Evolutionary conservation across 164 flowering plant genomes (phyloP), one percentile per base, ranked within the genome.

Genomic region (Vitis riparia): DNA sequence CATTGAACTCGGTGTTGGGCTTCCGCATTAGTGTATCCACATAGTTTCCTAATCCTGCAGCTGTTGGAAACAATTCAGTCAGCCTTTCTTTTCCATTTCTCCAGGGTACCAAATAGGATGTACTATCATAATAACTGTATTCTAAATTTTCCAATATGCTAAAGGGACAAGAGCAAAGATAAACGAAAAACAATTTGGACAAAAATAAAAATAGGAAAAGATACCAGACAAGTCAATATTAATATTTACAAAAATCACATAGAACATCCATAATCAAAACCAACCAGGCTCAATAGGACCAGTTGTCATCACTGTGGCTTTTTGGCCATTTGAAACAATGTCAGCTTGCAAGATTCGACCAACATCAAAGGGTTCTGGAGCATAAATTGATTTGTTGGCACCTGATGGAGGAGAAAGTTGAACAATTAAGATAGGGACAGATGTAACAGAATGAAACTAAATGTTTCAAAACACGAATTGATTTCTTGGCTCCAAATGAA

Each of bases 21-120:
- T 93, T 95, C 55, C 91, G 87, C 55, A 83, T 72, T 71, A 95
- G 94, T 16, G 88, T 73, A 77, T 91, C 97, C 52, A 93, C 89
- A 70, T 90, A 81, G 84, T 79, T 87, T 71, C 80, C 91, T 76
- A 93, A 77, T 51, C 94, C 98, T 52, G 89, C 81, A 81, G 90
- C 99, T 95, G 93, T 68, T 63, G 58, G 69, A 73, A 67, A 70
- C 12, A 60, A 75, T 52, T 30, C 61, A 67, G 53, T 69, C 69
- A 74, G 74, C 51, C 71, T 66, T 63, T 62, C 29, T 68, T 7
- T n/a, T 66, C 48, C 53, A 14, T 49, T 32, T 23, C 57, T 59
- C 49, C 56, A 11, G 15, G 13, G 51, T 8, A 68, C 47, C 30
- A 51, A 51, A 65, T 29, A 49, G 29, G 29, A 71, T 30, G 59